These are phyloP conservation scores for Hysterium pulicare DNA, from an alignment of 2,329 filamentous ascomycete species.

Conservation along the genomic window DNA sequence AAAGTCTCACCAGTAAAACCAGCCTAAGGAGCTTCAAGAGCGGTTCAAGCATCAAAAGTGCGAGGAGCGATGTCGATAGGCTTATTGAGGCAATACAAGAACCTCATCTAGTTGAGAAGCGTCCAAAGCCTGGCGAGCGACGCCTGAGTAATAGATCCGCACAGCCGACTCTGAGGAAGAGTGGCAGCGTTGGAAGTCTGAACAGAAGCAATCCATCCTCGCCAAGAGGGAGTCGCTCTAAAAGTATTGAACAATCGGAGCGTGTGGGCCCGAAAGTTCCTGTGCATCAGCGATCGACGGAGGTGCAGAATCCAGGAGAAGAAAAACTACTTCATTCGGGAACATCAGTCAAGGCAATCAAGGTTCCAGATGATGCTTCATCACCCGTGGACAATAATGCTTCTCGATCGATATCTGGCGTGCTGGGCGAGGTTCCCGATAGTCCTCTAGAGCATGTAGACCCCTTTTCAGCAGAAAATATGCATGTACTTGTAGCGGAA, in stretches of 20 bases:
- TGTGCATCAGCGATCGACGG: conserved; percentile 39
- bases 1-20: conserved; percentile 49
- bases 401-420: conserved; percentile 13
- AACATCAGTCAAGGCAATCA: conserved; percentile 44
- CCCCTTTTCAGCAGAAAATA: conserved; percentile 37
- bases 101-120: conserved; percentile 40
- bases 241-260: conserved; percentile 21
- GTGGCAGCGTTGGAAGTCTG: conserved; percentile 27
- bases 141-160: conserved; percentile 21
- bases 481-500: conserved; percentile 75
- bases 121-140: conserved; percentile 11
- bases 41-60: conserved; percentile 39
- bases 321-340: conserved; percentile 39
- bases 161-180: conserved; percentile 23
- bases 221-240: conserved; percentile 17
- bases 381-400: conserved; percentile 9
- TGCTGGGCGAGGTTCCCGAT: conserved; percentile 29
- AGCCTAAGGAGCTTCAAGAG: conserved; percentile 49
- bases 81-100: conserved; percentile 70
- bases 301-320: conserved; percentile 42
- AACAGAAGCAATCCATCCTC: conserved; percentile 10
- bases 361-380: conserved; percentile 43
- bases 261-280: conserved; percentile 11
- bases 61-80: conserved; percentile 63
- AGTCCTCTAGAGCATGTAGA: conserved; percentile 12